Conservation (phyloP, 176 grass and related monocot species). For the Metroxylon sagu region DNA sequence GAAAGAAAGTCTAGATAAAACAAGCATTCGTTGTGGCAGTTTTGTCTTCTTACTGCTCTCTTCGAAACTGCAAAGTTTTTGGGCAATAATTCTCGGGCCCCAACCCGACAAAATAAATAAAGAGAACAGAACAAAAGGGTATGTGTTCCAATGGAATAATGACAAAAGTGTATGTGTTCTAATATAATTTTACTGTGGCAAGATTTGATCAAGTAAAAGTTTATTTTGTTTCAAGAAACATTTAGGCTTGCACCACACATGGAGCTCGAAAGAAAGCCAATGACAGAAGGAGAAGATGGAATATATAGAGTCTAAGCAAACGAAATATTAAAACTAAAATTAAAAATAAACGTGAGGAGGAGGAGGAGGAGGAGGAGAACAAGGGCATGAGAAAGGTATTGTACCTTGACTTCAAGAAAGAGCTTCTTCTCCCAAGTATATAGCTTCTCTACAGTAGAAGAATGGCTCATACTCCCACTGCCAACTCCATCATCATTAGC, state of each 20-base stretch:
- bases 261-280: too few species aligned
- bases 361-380: conserved; percentile 14
- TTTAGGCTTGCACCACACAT: too few species aligned
- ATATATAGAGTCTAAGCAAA: too few species aligned
- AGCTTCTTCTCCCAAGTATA: conserved; percentile 99
- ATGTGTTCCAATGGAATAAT: conserved; percentile 6
- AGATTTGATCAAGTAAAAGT: too few species aligned
- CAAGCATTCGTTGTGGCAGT: conserved; percentile 27
- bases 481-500: conserved; percentile 30
- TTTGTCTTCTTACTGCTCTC: conserved; percentile 27
- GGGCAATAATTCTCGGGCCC: conserved; percentile 22
- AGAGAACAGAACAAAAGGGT: conserved; percentile 27
- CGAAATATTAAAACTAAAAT: conserved; percentile 1
- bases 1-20: neutral
- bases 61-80: conserved; percentile 15
- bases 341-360: conserved; percentile 9
- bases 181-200: too few species aligned
- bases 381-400: neutral
- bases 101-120: conserved; percentile 18
- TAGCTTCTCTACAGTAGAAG: conserved; percentile 90
- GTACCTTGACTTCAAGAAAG: conserved; percentile 93
- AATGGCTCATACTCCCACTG: conserved; percentile 46
- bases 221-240: too few species aligned
- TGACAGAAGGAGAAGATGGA: too few species aligned
- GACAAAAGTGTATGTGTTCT: neutral